phyloP scores from a whole-genome alignment of 2,329 filamentous ascomycete species.

The Pestalotiopsis sp. region DNA sequence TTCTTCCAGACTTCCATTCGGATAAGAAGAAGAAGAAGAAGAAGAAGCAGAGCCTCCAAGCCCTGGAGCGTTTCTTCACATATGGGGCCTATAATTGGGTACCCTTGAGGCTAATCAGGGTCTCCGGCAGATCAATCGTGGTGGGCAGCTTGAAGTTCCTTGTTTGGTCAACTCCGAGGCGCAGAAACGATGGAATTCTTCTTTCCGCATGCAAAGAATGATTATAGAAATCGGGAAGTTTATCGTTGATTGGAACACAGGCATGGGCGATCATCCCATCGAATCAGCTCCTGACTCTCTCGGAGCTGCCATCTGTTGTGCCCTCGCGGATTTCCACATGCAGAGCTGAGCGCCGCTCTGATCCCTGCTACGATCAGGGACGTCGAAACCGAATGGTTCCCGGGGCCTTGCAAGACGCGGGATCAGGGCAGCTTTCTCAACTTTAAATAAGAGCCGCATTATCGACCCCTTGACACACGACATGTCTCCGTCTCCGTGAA shows the following conservation, averaged over 20 bases:
- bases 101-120: not conserved
- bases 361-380: not conserved
- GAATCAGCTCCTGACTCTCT: not conserved
- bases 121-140: not conserved
- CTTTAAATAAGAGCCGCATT: not conserved
- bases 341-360: not conserved
- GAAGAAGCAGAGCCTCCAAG: no score
- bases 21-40: no score
- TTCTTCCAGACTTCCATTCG: not conserved
- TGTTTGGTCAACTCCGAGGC: not conserved
- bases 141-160: not conserved
- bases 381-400: not conserved
- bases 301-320: not conserved
- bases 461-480: conserved; percentile 1
- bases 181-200: not conserved
- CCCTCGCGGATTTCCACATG: not conserved
- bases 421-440: not conserved
- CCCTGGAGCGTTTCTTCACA: not conserved
- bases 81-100: not conserved
- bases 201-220: not conserved
- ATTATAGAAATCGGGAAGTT: not conserved
- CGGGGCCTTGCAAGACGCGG: not conserved
- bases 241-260: not conserved
- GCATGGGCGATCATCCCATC: not conserved
- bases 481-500: not conserved